Evolutionary conservation across 2,329 filamentous ascomycete genomes (phyloP).

Genomic region (Sphaerulina musiva): DNA sequence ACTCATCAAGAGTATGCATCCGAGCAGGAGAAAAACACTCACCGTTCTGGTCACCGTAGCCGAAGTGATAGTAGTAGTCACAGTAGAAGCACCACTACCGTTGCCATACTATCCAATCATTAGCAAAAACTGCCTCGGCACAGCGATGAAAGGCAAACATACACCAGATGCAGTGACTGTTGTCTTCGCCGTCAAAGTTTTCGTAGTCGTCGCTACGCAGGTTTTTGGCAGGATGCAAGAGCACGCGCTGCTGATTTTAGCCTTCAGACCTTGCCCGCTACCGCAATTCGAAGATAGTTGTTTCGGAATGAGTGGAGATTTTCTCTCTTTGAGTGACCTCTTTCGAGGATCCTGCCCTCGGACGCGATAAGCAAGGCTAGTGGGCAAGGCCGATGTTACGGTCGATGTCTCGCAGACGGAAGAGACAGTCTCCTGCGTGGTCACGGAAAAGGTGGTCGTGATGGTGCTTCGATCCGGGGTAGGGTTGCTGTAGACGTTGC

Average conservation of each 20-base stretch:
- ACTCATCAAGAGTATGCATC: no score
- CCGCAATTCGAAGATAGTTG: slow-evolving; percentile 3
- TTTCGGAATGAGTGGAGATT: not conserved
- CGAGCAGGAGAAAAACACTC: not conserved
- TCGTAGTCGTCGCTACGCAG: not conserved
- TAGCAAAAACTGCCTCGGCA: not conserved
- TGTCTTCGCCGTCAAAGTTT: not conserved
- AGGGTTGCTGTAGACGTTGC: not conserved
- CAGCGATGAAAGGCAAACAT: not conserved
- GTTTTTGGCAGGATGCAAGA: slow-evolving; percentile 3
- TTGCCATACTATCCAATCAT: not conserved
- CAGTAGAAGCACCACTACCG: not conserved
- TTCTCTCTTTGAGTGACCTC: not conserved
- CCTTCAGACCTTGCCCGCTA: not conserved
- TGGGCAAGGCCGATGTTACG: not conserved
- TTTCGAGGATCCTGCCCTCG: not conserved
- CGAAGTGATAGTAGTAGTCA: not conserved
- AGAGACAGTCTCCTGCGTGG: not conserved
- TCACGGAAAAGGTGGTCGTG: not conserved
- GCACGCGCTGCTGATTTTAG: slow-evolving; percentile 8
- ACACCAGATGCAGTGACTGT: not conserved
- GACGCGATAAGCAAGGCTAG: not conserved
- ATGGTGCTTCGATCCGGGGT: not conserved
- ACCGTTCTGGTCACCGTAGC: not conserved
- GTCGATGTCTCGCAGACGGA: not conserved